Evolutionary conservation across 1,284 basidiomycete species (phyloP).

Genomic region (Tilletia caries): DNA sequence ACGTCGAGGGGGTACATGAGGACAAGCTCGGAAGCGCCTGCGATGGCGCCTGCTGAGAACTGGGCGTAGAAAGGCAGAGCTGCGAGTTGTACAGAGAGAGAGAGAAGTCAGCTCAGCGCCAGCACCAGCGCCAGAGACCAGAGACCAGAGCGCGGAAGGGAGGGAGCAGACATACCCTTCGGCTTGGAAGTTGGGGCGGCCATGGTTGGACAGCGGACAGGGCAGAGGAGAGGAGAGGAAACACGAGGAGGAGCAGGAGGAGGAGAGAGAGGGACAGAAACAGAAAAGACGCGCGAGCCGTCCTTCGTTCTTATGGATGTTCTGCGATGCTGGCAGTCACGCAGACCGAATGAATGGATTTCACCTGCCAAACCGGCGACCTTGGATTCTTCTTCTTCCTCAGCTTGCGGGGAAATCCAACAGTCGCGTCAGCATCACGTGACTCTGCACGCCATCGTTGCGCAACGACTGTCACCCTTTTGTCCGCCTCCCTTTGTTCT

Average conservation of each 20-base stretch:
- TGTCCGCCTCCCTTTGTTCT: too few relatives aligned
- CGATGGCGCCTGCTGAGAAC: conserved; percentile 84
- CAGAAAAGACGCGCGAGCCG: background rate
- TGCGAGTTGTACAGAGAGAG: conserved; percentile 14
- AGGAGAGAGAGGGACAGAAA: background rate
- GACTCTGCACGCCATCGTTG: too few relatives aligned
- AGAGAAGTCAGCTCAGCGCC: background rate
- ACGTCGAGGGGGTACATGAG: conserved; percentile 77
- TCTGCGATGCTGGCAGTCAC: background rate
- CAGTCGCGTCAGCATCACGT: too few relatives aligned
- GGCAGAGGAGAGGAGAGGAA: too few relatives aligned
- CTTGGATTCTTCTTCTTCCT: too few relatives aligned
- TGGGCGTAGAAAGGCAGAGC: conserved; percentile 76
- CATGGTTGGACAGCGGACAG: background rate
- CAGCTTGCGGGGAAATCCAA: too few relatives aligned
- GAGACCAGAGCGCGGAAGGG: background rate
- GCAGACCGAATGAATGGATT: background rate
- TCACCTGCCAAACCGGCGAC: conserved; percentile 1
- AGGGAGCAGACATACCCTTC: background rate
- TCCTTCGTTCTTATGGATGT: background rate
- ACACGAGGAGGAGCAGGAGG: too few relatives aligned
- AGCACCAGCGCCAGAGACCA: background rate
- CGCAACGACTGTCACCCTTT: too few relatives aligned
- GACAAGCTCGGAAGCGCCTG: conserved; percentile 77
- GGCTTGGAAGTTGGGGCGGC: conserved; percentile 8